Evolutionary conservation across 108 stramenopile species (phyloP), one percentile per base, ranked within the genome.

Genomic region (Cyclostephanos invisitatus): DNA sequence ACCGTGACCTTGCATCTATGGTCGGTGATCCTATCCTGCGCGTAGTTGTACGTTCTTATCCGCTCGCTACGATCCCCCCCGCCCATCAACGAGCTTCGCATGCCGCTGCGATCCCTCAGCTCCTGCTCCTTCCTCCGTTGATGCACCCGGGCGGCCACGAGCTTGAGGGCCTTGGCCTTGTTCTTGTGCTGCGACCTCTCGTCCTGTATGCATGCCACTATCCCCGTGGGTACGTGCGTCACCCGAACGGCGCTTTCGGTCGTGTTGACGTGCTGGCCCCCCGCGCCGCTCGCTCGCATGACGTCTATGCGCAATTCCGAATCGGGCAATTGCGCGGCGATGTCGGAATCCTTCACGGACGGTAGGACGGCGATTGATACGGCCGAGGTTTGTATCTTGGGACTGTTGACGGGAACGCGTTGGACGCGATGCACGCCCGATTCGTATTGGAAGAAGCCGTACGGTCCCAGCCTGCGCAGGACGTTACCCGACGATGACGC

Each of bases 361-460:
- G 98, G 97, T 18, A 99, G 77, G 0, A 98, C 97, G 7, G 90
- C 95, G 17, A 99, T 96, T 1, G 96, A 92, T 20, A 91, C 93
- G 11, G 99, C 94, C 48, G 92, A 95, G 4, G 99, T 98, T 62
- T 99, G 99, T 28, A 99, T 86, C 53, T 88, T 74, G 38, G 74
- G 80, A 57, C 56, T 96, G 68, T 98, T 99, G 55, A 91, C 80
- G 12, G 99, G 99, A 27, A 99, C 97, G 17, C 99, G 85, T 73
- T 99, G 99, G 3, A 99, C 99, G 27, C 98, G 89, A 68, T 99
- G 98, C 5, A 97, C 97, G 14, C 98, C 98, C 42, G 87, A 88
- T 75, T 99, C 98, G 54, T 85, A 96, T 67, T 91, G 91, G 48
- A 99, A 92, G 54, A 83, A 71, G 3, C 91, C 97, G 76, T 89